Evolutionary conservation across 441 rosid genomes (phyloP), one percentile per base, ranked within the genome.

Genomic region (Populus hybrid): DNA sequence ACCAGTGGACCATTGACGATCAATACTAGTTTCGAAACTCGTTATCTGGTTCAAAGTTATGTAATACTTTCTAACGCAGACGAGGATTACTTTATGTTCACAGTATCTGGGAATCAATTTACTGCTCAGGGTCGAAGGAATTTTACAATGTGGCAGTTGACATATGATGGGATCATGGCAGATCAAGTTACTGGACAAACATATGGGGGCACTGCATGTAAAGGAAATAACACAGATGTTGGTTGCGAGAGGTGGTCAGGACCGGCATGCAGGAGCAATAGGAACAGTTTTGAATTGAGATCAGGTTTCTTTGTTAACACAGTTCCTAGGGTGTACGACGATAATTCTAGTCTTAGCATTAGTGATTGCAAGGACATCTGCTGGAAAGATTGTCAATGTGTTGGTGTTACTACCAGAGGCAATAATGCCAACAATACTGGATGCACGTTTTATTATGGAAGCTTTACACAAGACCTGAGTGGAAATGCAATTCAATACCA

Each of bases 1-100:
- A 78, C 50, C 2, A 79, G 81, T 24, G 86, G 84, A 8, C 9
- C 35, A 9, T 76, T 78, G 73, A n/a, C 2, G 71, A 10, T 14
- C 21, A 46, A 7, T 4, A 46, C 11, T 38, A 61, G 61, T 3
- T 30, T 46, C 63, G 75, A 28, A 26, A 30, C 7, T 77, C n/a
- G 1, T 5, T 21, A 2, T 9, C 10, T 34, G 0, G 10, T 18
- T 7, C 46, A 1, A 14, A 54, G 20, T 38, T 38, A 28, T 6
- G 32, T 7, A 0, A 21, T 0, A 5, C 7, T 46, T 8, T 70
- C 75, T 24, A 36, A 50, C 12, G 42, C 69, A 0, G 30, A 72
- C 11, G 76, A 73, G 42, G 70, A 54, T 9, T 78, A 23, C 81
- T 23, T 73, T 11, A 24, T 24, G 59, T 72, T 11, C 69, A 7